phyloP scores from a whole-genome alignment of 164 flowering plant species.

The Piper longum region DNA sequence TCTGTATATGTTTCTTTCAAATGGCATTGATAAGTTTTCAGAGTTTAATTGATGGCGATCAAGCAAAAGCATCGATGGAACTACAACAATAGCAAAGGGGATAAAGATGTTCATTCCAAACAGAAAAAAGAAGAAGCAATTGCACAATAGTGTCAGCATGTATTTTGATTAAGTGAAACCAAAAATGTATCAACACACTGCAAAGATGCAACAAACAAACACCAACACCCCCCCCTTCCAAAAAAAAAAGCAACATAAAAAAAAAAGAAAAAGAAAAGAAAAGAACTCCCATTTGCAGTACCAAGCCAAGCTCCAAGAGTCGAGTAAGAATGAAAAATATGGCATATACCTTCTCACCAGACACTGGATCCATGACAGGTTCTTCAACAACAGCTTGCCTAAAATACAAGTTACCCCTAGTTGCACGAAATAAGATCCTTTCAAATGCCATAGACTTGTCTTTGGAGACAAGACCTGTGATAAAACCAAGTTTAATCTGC shows the following conservation, averaged over 20 bases:
- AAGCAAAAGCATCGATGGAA: too few species aligned
- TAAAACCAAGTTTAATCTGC: constrained; percentile 78
- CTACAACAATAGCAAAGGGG: too few species aligned
- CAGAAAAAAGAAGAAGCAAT: too few species aligned
- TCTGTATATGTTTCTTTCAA: too few species aligned
- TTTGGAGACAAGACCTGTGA: constrained; percentile 82
- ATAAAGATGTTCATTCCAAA: too few species aligned
- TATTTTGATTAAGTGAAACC: too few species aligned
- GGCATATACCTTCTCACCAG: constrained; percentile 77
- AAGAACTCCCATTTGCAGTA: not conserved
- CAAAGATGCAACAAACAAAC: too few species aligned
- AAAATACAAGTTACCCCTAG: constrained; percentile 84
- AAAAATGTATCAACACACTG: too few species aligned
- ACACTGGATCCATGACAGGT: constrained; percentile 78
- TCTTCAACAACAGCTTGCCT: constrained; percentile 58
- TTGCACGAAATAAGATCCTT: constrained; percentile 94
- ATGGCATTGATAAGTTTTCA: too few species aligned
- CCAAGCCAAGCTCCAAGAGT: not conserved
- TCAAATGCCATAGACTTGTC: constrained; percentile 89
- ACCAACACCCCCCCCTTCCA: not conserved
- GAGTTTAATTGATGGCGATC: too few species aligned
- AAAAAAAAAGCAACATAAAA: not conserved
- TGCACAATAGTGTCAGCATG: too few species aligned
- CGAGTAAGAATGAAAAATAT: not conserved
- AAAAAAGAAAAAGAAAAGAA: not conserved